Base-by-base conservation (phyloP, 108 stramenopile species). In the Craspedostauros australis region DNA sequence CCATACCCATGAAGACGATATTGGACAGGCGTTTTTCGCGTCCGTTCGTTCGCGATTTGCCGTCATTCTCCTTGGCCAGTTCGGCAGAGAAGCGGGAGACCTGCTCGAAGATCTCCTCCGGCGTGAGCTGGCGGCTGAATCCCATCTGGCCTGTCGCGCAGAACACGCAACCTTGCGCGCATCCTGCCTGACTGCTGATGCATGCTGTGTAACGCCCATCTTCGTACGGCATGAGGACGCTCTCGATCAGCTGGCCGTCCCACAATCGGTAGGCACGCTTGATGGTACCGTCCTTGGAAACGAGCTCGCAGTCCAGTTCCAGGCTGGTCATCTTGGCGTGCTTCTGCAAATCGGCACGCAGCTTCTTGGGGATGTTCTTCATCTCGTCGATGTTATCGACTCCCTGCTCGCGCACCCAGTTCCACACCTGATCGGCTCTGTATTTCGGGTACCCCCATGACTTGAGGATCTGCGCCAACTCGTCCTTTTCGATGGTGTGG, bases 1-100 rank as follows among this genome's bases (percentile, higher is more conserved):
- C 96, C 95, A 95, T 95, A 0, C 95, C 95, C 97, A 98, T 98
- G 51, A 98, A 88, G 7, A 98, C 97, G 39, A 98, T 76, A 66
- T 98, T 98, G 2, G 73, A 76, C 12, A 98, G 49, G 8, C 96
- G 71, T 29, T 90, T 86, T 2, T 43, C 39, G 33, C 48, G 39
- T 28, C 68, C 68, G 29, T 63, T 57, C 7, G 49, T 68, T 19
- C 33, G 31, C 8, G 16, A 18, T 42, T 42, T 23, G 24, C 52
- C 28, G 40, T 41, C 46, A 2, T 62, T 52, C 30, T 53, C 59
- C 46, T 60, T 54, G 23, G 49, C 40, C 38, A 91, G 56, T 44
- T 91, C 86, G 11, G 38, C 54, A 5, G 84, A 76, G 59, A 93
- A 93, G 9, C 66, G 50, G 0, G 88, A 75, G 12, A 89, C 95